Percentiles rank a stretch among this genome's conserved stretches.
phyloP scores from a whole-genome alignment of 2,329 filamentous ascomycete species.

The Chrysosporium keratinophilum region DNA sequence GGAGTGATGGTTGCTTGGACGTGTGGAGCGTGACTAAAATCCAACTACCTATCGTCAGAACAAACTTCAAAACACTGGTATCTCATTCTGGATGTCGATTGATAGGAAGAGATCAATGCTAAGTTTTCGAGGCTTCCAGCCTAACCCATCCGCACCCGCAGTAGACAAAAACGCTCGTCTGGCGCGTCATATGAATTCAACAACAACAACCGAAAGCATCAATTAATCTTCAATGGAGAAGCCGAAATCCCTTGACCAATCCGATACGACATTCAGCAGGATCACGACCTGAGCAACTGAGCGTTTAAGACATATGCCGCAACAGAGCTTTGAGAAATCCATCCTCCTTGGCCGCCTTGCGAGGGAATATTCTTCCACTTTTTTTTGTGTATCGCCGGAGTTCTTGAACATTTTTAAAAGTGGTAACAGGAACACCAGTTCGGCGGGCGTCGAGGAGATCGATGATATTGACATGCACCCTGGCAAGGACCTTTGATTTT shows the following conservation, averaged over 20 bases:
- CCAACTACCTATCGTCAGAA: too few relatives aligned
- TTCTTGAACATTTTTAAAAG: not conserved
- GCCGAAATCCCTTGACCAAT: not conserved
- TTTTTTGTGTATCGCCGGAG: not conserved
- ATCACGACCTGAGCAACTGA: not conserved
- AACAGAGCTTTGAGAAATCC: conserved; percentile 4
- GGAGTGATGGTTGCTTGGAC: too few relatives aligned
- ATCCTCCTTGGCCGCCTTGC: not conserved
- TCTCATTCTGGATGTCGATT: too few relatives aligned
- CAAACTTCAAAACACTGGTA: too few relatives aligned
- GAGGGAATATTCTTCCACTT: not conserved
- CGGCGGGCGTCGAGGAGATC: conserved; percentile 2
- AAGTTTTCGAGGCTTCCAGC: not conserved
- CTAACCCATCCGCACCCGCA: not conserved
- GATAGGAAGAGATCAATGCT: too few relatives aligned
- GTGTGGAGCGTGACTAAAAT: too few relatives aligned
- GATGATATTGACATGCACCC: conserved; percentile 3
- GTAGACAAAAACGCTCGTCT: not conserved
- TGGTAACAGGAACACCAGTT: not conserved
- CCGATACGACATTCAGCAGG: not conserved
- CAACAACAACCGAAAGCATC: not conserved
- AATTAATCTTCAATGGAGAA: not conserved
- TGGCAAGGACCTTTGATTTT: not conserved
- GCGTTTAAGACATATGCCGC: not conserved
- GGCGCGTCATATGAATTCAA: conserved; percentile 1